A percentile compares a stretch with the other conserved stretches of the same genome.
These are phyloP conservation scores for Verbascum thapsus DNA, from an alignment of 257 asterid genomes.

Conservation along the genomic window DNA sequence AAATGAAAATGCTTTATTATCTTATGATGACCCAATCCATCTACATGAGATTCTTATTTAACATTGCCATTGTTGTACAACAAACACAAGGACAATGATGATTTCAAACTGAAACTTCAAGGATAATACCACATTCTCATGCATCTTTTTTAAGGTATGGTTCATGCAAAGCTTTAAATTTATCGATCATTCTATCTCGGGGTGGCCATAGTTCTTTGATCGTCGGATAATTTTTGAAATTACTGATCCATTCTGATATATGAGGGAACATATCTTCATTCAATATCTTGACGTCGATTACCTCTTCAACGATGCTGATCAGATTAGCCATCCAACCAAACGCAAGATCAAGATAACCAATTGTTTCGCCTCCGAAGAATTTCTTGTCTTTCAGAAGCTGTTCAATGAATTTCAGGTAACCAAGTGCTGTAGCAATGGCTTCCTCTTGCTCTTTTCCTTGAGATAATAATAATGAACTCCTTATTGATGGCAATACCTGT, in stretches of 20 bases:
- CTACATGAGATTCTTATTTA: conserved; percentile 15
- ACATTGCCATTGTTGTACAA: conserved; percentile 9
- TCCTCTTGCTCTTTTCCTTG: conserved; percentile 47
- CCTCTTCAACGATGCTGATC: conserved; percentile 48
- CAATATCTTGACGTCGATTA: conserved; percentile 39
- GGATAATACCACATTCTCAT: conserved; percentile 16
- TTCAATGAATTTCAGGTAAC: conserved; percentile 46
- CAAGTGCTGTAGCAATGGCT: conserved; percentile 36
- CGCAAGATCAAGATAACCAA: conserved; percentile 64
- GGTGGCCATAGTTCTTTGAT: conserved; percentile 66
- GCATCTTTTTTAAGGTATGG: conserved; percentile 33
- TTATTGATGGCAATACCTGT: conserved; percentile 50
- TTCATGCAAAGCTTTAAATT: conserved; percentile 45
- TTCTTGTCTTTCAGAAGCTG: conserved; percentile 56
- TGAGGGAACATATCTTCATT: conserved; percentile 48
- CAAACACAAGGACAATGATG: neutral
- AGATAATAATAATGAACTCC: conserved; percentile 37
- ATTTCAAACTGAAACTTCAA: conserved; percentile 14
- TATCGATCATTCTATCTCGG: conserved; percentile 52
- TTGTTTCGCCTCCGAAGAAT: conserved; percentile 56
- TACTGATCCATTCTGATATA: conserved; percentile 52
- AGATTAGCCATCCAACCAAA: conserved; percentile 57
- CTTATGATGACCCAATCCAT: conserved; percentile 10
- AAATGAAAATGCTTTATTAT: conserved; percentile 5
- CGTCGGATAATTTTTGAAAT: conserved; percentile 45